Evolutionary conservation across 495 filamentous ascomycete genomes (phyloP).

Genomic region (Eremomyces bilateralis): DNA sequence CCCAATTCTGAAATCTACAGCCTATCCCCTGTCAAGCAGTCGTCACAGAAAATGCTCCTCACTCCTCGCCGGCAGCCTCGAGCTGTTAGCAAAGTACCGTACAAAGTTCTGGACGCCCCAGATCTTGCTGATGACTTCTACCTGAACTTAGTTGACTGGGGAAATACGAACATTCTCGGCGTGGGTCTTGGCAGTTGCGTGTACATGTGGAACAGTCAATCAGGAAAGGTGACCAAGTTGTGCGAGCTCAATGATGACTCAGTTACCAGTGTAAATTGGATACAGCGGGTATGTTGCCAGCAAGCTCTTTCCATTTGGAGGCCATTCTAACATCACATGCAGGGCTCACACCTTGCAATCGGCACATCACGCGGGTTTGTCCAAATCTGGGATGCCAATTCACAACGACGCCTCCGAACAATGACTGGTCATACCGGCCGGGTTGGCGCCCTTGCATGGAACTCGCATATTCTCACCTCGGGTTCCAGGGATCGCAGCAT

Average conservation of each 20-base stretch:
- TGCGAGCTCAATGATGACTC: slow-evolving; percentile 86
- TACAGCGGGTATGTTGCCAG: slow-evolving; percentile 40
- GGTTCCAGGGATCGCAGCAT: slow-evolving; percentile 86
- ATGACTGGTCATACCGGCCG: slow-evolving; percentile 92
- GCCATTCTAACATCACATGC: slow-evolving; percentile 4
- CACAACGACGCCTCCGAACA: slow-evolving; percentile 61
- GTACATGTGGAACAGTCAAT: slow-evolving; percentile 95
- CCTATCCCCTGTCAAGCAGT: slow-evolving; percentile 71
- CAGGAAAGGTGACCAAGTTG: slow-evolving; percentile 70
- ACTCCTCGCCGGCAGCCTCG: slow-evolving; percentile 72
- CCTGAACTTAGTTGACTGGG: slow-evolving; percentile 92
- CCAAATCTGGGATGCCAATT: slow-evolving; percentile 91
- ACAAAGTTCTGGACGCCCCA: slow-evolving; percentile 91
- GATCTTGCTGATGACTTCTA: slow-evolving; percentile 96
- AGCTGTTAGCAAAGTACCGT: slow-evolving; percentile 84
- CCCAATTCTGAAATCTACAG: slow-evolving; percentile 81
- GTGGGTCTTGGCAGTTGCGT: slow-evolving; percentile 83
- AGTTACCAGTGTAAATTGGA: slow-evolving; percentile 94
- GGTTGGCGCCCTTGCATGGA: slow-evolving; percentile 88
- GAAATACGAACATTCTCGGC: slow-evolving; percentile 78
- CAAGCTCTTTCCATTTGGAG: neutral
- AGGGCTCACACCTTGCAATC: slow-evolving; percentile 86
- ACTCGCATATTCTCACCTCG: slow-evolving; percentile 89
- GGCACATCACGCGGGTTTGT: slow-evolving; percentile 85
- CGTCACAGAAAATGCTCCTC: slow-evolving; percentile 76